These are phyloP conservation scores for Calonectria hongkongensis DNA, from an alignment of 2,329 filamentous ascomycete genomes.

Conservation along the genomic window DNA sequence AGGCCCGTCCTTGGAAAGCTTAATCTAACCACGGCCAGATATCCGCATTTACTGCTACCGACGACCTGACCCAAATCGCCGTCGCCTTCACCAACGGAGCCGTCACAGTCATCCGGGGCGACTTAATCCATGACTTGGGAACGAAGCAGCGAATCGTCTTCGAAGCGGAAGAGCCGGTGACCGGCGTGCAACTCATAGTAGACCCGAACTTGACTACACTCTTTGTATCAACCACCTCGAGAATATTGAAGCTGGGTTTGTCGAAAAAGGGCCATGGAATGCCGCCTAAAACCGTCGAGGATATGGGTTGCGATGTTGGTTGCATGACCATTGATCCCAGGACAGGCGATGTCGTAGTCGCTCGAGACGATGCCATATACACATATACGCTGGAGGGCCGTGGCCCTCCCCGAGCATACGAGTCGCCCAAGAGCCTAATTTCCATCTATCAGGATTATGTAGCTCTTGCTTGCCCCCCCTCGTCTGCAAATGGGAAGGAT, in stretches of 20 bases:
- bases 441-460: slow-evolving; percentile 90
- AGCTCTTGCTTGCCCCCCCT: slow-evolving; percentile 86
- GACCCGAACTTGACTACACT: slow-evolving; percentile 81
- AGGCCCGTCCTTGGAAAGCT: fast-evolving
- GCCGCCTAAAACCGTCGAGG: slow-evolving; percentile 90
- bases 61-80: slow-evolving; percentile 93
- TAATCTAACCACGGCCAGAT: slow-evolving; percentile 69
- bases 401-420: slow-evolving; percentile 92
- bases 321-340: slow-evolving; percentile 93
- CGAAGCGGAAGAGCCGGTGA: slow-evolving; percentile 97
- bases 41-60: slow-evolving; percentile 90
- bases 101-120: slow-evolving; percentile 93
- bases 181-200: slow-evolving; percentile 86
- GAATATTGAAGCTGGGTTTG: slow-evolving; percentile 90
- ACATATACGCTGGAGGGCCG: slow-evolving; percentile 91
- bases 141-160: slow-evolving; percentile 96
- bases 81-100: slow-evolving; percentile 97
- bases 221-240: slow-evolving; percentile 92
- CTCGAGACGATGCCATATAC: slow-evolving; percentile 95
- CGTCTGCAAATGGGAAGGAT: slow-evolving; percentile 70
- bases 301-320: slow-evolving; percentile 91
- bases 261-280: slow-evolving; percentile 93
- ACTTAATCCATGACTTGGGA: slow-evolving; percentile 95
- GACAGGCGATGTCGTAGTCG: slow-evolving; percentile 92
- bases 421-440: slow-evolving; percentile 90